Percentiles rank a stretch among this genome's conserved stretches.
Evolutionary conservation across 2,329 filamentous ascomycete genomes (phyloP).

Genomic region (Atkinsonella texensis): DNA sequence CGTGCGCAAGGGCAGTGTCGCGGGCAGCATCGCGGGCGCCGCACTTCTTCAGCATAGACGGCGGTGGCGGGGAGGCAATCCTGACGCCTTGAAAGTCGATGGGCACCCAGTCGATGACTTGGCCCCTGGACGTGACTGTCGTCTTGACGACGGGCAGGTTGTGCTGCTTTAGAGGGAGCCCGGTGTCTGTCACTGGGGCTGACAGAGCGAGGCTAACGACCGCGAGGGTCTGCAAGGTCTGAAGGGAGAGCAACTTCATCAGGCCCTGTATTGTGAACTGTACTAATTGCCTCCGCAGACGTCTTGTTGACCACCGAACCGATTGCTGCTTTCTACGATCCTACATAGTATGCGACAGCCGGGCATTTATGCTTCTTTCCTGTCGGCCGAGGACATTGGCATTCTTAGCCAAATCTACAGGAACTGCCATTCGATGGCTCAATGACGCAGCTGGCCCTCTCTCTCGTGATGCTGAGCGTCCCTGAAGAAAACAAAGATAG

Average conservation of each 20-base stretch:
- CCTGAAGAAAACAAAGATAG: not conserved
- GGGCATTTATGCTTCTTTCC: too few relatives aligned
- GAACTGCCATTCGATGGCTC: too few relatives aligned
- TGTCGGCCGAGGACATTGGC: too few relatives aligned
- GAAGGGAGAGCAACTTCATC: not conserved
- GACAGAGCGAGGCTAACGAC: not conserved
- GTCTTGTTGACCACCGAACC: too few relatives aligned
- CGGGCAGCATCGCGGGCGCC: not conserved
- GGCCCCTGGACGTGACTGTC: conserved; percentile 6
- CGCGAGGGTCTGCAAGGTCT: not conserved
- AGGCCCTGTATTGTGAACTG: not conserved
- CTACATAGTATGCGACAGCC: too few relatives aligned
- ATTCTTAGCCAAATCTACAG: too few relatives aligned
- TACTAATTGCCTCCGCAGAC: too few relatives aligned
- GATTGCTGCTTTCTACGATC: too few relatives aligned
- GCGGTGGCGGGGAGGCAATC: conserved; percentile 7
- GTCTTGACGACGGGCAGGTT: conserved; percentile 9
- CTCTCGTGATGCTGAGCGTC: not conserved
- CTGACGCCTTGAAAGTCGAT: conserved; percentile 8
- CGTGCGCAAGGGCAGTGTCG: not conserved
- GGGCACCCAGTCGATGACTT: conserved; percentile 12
- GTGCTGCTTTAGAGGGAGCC: not conserved
- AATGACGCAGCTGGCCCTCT: too few relatives aligned
- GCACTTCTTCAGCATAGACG: not conserved
- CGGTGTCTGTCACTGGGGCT: not conserved